Evolutionary conservation across 192 early-diverging fungal species (phyloP), one percentile per base, ranked within the genome.

Genomic region (Mortierella antarctica): DNA sequence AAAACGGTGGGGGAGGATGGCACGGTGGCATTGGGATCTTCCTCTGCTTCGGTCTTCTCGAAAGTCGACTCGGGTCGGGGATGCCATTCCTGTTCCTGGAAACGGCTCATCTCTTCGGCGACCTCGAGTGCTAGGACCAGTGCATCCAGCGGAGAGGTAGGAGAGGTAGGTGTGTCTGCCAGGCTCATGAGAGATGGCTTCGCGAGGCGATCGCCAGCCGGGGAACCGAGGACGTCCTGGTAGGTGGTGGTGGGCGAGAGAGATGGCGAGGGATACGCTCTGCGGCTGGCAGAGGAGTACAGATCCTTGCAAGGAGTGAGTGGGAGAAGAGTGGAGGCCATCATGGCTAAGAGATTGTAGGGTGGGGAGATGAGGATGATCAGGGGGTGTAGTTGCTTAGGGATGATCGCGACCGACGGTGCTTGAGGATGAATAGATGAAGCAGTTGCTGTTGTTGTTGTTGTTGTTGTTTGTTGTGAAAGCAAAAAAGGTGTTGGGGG

Each of bases 41-140:
- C 77, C 6, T 63, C 70, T 5, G 61, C 58, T 8, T 70, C 62
- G 31, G 48, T 46, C 7, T 70, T 56, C 17, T 58, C 52, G 44
- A 23, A 47, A 47, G 39, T 14, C 2, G 47, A 51, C 18, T 44
- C 5, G 55, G 31, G 18, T n/a, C 15, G 59, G 14, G 51, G 13
- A 20, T 45, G 20, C 39, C 52, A 31, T 5, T 56, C 44, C 18
- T 62, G 45, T 0, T 53, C 47, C 39, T n/a, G 42, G 55, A 11
- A 10, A 2, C 45, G 18, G n/a, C 53, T 57, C 65, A 80, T 63
- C 41, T 70, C 65, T 20, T 68, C 70, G 7, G 70, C 77, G n/a
- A 70, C 77, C 55, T 83, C 82, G 8, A 83, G 62, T 9, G 82
- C 82, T 52, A 83, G 50, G 14, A 83, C 74, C 10, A 83, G 74